Percentiles rank a stretch among this genome's conserved stretches.
phyloP scores from a whole-genome alignment of 306 rosid genomes.

The Cucurbita argyrosperma region DNA sequence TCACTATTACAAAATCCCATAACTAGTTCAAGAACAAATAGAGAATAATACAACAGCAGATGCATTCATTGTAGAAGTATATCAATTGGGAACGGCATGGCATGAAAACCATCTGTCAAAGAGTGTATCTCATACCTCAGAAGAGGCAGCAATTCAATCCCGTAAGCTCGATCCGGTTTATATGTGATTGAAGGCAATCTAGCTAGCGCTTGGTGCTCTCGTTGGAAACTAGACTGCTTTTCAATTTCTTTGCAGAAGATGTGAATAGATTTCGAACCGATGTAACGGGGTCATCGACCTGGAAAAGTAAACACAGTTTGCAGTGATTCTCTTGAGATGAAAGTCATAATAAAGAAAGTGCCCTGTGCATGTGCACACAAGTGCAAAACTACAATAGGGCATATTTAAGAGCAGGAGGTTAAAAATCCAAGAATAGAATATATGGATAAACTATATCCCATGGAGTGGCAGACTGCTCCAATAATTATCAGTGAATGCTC shows the following conservation, averaged over 20 bases:
- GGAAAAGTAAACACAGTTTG: constrained; percentile 16
- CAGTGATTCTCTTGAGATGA: constrained; percentile 3
- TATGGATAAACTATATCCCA: background rate
- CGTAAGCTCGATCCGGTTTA: background rate
- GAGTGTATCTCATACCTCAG: background rate
- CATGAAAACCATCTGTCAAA: background rate
- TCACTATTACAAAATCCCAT: background rate
- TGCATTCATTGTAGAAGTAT: background rate
- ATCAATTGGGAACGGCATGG: background rate
- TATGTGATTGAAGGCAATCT: background rate
- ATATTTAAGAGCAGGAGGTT: background rate
- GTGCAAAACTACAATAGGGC: background rate
- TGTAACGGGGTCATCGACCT: constrained; percentile 80
- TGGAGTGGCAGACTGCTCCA: background rate
- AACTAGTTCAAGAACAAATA: background rate
- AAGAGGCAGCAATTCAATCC: background rate
- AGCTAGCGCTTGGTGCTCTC: background rate
- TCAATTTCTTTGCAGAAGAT: constrained; percentile 49
- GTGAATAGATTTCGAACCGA: constrained; percentile 63
- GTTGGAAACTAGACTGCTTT: constrained; percentile 20
- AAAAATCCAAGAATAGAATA: background rate
- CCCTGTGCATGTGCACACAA: background rate
- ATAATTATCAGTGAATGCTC: background rate
- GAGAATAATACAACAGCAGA: background rate
- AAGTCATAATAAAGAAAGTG: background rate